Base-by-base conservation (phyloP, 257 asterid genomes). In the Gardenia jasminoides region DNA sequence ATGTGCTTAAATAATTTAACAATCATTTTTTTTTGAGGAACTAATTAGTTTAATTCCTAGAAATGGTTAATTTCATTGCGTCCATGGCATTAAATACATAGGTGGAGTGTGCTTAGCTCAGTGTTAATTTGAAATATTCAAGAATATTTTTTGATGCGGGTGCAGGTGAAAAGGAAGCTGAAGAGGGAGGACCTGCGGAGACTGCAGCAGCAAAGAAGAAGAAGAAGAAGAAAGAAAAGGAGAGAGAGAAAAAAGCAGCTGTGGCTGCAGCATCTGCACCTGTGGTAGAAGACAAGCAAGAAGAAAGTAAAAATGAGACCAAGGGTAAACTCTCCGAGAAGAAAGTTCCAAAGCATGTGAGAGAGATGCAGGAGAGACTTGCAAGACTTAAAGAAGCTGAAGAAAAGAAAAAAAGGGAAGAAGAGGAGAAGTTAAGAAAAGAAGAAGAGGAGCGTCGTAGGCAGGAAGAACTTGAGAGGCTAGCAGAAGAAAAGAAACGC, bases 291-390 rank as follows among this genome's bases (percentile, higher is more conserved):
- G 98, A 92, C 73, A 92, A 90, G 79, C 90, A 76, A 61, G 95
- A 88, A 80, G 97, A 85, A 61, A 43, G 79, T 48, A 89, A 89
- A 81, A 75, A 36, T 58, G 96, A 92, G 67, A 69, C 75, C 10
- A 90, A 69, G 79, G 86, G 72, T 74, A 91, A 89, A 83, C 78
- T 72, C 50, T 1, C 82, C 3, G 94, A 87, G 80, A 91, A 91
- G 87, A 93, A 93, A 85, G 86, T 91, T 47, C 92, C 97, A 0
- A 91, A 90, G 82, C 93, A 88, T 78, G 98, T 96, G 46, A 88
- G 92, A 84, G 96, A 92, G 89, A 92, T 96, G 96, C 99, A 92
- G 82, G 98, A 93, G 90, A 87, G 78, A 80, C 91, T 92, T 80
- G 91, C 94, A 65, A 96, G 76, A 83, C 67, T 68, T 20, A 90